A percentile compares a stretch with the other conserved stretches of the same genome.
These are phyloP conservation scores for Fonsecaea multimorphosa DNA, from an alignment of 2,329 filamentous ascomycete genomes.

Conservation along the genomic window DNA sequence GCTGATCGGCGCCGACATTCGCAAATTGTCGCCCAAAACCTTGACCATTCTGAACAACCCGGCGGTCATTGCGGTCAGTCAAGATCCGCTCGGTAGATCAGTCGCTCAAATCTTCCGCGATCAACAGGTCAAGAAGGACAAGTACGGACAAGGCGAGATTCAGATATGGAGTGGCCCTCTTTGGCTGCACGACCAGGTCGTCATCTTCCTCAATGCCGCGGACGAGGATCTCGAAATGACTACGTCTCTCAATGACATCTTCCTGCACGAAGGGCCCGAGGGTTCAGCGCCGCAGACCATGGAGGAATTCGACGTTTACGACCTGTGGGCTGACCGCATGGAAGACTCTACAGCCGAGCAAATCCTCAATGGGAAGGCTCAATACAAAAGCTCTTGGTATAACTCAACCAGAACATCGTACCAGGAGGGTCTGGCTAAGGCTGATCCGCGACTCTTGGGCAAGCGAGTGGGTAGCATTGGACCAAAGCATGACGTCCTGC, in stretches of 20 bases:
- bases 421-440: slow-evolving; percentile 52
- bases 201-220: slow-evolving; percentile 61
- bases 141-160: slow-evolving; percentile 54
- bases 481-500: slow-evolving; percentile 47
- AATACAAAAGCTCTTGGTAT: slow-evolving; percentile 50
- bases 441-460: slow-evolving; percentile 55
- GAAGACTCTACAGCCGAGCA: slow-evolving; percentile 51
- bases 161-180: slow-evolving; percentile 59
- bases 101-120: slow-evolving; percentile 56
- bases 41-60: slow-evolving; percentile 57
- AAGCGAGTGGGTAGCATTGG: slow-evolving; percentile 54
- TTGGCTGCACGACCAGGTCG: slow-evolving; percentile 55
- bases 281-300: slow-evolving; percentile 52
- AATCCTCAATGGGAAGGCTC: slow-evolving; percentile 49
- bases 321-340: slow-evolving; percentile 64
- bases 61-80: slow-evolving; percentile 57
- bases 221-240: slow-evolving; percentile 54
- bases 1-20: slow-evolving; percentile 56
- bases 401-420: slow-evolving; percentile 58
- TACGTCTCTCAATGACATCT: slow-evolving; percentile 60
- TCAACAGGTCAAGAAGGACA: slow-evolving; percentile 49
- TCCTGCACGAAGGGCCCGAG: slow-evolving; percentile 54
- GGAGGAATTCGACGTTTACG: slow-evolving; percentile 59
- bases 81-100: slow-evolving; percentile 52
- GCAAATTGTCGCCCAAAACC: slow-evolving; percentile 47